Percentiles rank a stretch among this genome's conserved stretches.
phyloP scores from a whole-genome alignment of 1,284 basidiomycete species.

The Phenoliferia sp. region DNA sequence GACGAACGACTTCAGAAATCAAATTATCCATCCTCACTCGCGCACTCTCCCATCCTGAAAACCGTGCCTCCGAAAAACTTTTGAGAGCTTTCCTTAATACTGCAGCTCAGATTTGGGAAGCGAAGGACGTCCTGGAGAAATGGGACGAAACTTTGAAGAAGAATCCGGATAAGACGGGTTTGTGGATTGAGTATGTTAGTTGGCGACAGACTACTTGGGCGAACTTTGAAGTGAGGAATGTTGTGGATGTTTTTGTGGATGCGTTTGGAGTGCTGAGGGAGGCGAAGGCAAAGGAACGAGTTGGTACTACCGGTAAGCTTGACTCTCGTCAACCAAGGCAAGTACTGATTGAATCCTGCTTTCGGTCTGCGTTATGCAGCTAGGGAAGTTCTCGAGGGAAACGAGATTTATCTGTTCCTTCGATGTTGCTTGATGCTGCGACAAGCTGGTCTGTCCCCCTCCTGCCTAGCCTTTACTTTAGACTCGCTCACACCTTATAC shows the following conservation, averaged over 20 bases:
- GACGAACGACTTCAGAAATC: slow-evolving; percentile 50
- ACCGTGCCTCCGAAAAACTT: slow-evolving; percentile 51
- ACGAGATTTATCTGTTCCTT: slow-evolving; percentile 53
- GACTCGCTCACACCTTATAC: not conserved
- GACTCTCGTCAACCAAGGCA: slow-evolving; percentile 47
- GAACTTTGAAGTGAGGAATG: slow-evolving; percentile 29
- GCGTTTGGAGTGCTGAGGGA: slow-evolving; percentile 44
- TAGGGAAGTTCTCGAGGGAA: slow-evolving; percentile 55
- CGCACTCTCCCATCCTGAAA: slow-evolving; percentile 56
- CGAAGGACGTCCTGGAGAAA: slow-evolving; percentile 53
- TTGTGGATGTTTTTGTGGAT: slow-evolving; percentile 31
- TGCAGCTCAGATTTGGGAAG: slow-evolving; percentile 55
- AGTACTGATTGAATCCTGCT: slow-evolving; percentile 10
- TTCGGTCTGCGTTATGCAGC: slow-evolving; percentile 40
- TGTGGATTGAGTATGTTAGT: slow-evolving; percentile 33
- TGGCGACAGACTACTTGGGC: slow-evolving; percentile 33
- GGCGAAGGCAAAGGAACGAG: slow-evolving; percentile 37
- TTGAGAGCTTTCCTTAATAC: slow-evolving; percentile 61
- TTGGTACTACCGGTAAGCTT: slow-evolving; percentile 54
- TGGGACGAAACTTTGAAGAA: slow-evolving; percentile 59
- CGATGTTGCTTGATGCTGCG: slow-evolving; percentile 61
- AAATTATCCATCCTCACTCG: slow-evolving; percentile 60
- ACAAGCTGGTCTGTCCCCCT: slow-evolving; percentile 60
- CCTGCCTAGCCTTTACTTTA: not conserved
- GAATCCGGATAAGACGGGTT: slow-evolving; percentile 21